These are phyloP conservation scores for Arachis hypogaea DNA, from an alignment of 306 rosid genomes.

Conservation along the genomic window DNA sequence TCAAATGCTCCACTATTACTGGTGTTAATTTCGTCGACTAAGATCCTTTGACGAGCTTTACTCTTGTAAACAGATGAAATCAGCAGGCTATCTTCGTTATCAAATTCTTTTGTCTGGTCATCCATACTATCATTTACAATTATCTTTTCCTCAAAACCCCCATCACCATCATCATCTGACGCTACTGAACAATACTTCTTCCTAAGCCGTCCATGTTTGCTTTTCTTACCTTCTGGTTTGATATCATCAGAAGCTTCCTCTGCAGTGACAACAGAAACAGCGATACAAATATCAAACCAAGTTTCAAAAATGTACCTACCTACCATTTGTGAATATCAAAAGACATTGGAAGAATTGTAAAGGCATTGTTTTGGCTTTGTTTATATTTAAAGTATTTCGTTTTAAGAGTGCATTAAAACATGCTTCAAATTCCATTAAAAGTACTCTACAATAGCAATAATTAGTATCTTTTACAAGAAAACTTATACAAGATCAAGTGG, in stretches of 20 bases:
- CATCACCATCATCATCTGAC: conserved; percentile 58
- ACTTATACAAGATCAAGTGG: neutral
- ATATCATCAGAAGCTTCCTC: conserved; percentile 48
- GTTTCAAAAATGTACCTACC: conserved; percentile 5
- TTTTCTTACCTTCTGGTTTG: conserved; percentile 41
- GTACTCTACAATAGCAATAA: neutral
- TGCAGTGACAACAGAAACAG: conserved; percentile 39
- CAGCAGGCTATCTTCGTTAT: conserved; percentile 52
- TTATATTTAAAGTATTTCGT: no score
- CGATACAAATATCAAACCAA: conserved; percentile 4
- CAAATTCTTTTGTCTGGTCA: conserved; percentile 43
- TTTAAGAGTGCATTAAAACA: neutral
- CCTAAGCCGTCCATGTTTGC: conserved; percentile 49
- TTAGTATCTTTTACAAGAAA: no score
- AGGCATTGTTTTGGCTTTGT: no score
- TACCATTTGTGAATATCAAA: neutral
- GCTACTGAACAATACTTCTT: conserved; percentile 61
- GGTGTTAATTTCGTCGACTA: conserved; percentile 40
- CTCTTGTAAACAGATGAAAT: conserved; percentile 56
- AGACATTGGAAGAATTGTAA: neutral
- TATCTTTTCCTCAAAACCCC: conserved; percentile 34
- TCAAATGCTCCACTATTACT: conserved; percentile 40
- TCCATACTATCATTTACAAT: conserved; percentile 13
- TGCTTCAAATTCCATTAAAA: neutral
- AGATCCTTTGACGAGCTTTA: conserved; percentile 37